Evolutionary conservation across 2,329 filamentous ascomycete genomes (phyloP), one percentile per base, ranked within the genome.

Genomic region (Neoarthrinium moseri): DNA sequence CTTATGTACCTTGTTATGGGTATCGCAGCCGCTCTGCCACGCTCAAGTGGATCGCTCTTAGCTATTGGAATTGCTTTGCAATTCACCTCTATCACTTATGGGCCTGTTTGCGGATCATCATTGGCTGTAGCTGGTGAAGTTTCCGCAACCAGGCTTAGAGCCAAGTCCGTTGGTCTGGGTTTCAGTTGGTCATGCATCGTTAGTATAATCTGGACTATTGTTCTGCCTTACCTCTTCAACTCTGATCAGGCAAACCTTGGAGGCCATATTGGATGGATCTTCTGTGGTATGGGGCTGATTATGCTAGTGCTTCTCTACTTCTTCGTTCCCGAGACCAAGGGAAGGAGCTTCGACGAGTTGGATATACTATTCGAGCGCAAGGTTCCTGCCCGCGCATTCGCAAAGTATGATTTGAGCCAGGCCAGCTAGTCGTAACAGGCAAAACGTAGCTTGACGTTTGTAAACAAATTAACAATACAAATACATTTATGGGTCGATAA

Each of bases 311-410:
- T 43, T 20, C 8, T 43, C 2, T 68, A 57, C 44, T 67, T 67
- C 49, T 67, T 61, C 39, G 53, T 68, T 11, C 67, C 67, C 30
- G 71, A 74, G 56, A 69, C 70, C 0, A 64, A 64, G 10, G 67
- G 65, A 2, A 61, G 66, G 42, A 67, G 65, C 2, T 63, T 71
- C 34, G 69, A 69, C 47, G 71, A 74, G 59, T 65, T 75, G n/a
- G 71, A 74, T 45, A 53, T 63, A 4, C 49, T 75, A 50, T 74
- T 74, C 51, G 62, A 67, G 22, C 45, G 49, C 15, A 56, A 49
- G 26, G 52, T 60, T 20, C 38, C 54, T 12, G 58, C 62, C 5
- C 52, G 60, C 17, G 56, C 59, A 4, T 65, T 55, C 22, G 15
- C 26, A 2, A 47, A 20, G 13, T 47, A 40, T 15, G 29, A 59